Percentiles rank a stretch among this genome's conserved stretches.
Conservation (phyloP, 768 basidiomycete species). For the Agaricus sinodeliciosus region DNA sequence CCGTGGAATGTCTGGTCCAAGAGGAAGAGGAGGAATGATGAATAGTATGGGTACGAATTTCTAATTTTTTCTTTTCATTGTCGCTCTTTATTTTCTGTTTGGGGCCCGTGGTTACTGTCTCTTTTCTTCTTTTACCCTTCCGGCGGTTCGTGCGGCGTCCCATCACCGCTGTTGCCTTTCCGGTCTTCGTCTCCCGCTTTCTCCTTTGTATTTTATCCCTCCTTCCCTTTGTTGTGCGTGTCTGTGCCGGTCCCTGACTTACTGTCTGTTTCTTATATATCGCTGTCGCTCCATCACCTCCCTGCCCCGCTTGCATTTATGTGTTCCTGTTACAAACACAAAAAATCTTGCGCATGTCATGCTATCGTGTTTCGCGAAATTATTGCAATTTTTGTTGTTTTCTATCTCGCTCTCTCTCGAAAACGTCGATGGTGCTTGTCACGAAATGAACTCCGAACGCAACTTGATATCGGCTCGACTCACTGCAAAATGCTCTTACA, state of each 20-base stretch:
- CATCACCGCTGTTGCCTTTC: not conserved
- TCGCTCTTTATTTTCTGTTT: slow-evolving; percentile 7
- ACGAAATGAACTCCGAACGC: too few species aligned
- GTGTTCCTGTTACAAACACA: not conserved
- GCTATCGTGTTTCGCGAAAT: not conserved
- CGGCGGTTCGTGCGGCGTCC: not conserved
- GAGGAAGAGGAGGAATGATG: slow-evolving; percentile 52
- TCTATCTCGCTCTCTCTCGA: not conserved
- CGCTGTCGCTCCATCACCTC: not conserved
- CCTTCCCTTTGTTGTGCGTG: slow-evolving; percentile 16
- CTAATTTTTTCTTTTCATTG: slow-evolving; percentile 23
- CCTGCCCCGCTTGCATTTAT: slow-evolving; percentile 8
- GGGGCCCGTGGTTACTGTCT: not conserved
- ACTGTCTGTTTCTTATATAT: slow-evolving; percentile 20
- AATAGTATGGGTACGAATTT: slow-evolving; percentile 62
- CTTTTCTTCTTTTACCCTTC: not conserved
- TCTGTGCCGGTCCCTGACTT: slow-evolving; percentile 27
- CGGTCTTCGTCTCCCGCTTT: slow-evolving; percentile 2
- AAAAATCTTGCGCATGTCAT: slow-evolving; percentile 1
- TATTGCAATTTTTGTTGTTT: not conserved
- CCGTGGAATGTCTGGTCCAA: slow-evolving; percentile 38
- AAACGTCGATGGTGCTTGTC: not conserved
- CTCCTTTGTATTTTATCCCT: slow-evolving; percentile 13
- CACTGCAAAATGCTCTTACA: too few species aligned
- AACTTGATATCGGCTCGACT: too few species aligned